Conservation (phyloP, 164 flowering plant species). For the Umbilicus rupestris region DNA sequence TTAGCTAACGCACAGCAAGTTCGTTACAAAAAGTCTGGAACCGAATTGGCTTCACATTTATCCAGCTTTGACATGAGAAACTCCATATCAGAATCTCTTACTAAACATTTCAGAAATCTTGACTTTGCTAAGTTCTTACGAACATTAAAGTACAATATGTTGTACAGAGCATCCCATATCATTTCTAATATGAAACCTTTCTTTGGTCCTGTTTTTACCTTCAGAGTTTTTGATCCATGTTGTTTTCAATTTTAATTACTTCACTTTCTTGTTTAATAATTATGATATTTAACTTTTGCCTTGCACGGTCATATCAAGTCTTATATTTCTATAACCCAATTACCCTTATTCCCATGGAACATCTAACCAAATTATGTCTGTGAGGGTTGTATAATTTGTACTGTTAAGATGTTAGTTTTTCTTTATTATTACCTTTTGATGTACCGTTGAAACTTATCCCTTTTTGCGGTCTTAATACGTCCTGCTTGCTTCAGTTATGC, state of each 20-base stretch:
- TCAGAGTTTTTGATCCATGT: not conserved
- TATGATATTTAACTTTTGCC: no score
- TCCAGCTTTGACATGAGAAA: not conserved
- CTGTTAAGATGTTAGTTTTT: no score
- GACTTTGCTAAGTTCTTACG: no score
- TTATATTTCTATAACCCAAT: no score
- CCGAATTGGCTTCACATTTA: no score
- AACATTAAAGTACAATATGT: not conserved
- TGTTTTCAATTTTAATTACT: no score
- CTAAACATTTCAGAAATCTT: not conserved
- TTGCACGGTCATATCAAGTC: no score
- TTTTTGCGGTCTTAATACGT: conserved; percentile 3
- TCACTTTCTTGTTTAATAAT: no score
- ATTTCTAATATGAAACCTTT: not conserved
- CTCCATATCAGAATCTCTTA: not conserved
- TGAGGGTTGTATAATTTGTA: not conserved
- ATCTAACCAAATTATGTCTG: no score
- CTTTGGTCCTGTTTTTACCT: not conserved
- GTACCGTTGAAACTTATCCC: not conserved
- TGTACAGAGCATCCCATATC: not conserved
- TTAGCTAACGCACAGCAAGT: not conserved
- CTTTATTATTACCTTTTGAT: not conserved
- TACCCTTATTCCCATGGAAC: no score
- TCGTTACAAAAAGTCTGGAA: not conserved
- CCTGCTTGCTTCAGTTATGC: conserved; percentile 38